Evolutionary conservation across 768 basidiomycete genomes (phyloP), one percentile per base, ranked within the genome.

Genomic region (Suillus weaverae): DNA sequence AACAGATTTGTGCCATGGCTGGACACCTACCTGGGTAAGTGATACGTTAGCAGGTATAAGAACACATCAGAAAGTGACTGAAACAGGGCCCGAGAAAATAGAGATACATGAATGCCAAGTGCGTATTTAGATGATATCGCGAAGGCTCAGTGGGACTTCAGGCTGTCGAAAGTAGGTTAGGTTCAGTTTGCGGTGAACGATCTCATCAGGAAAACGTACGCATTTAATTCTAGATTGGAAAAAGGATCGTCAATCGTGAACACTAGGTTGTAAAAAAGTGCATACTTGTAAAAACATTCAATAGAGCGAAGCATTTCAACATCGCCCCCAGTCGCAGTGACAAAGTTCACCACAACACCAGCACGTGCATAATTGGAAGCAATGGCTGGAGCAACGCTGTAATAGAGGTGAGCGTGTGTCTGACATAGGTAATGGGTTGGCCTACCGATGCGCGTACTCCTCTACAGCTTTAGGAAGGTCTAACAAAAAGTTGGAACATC

Each of bases 291-390:
- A 81, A 95, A 97, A 84, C 95, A 97, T 82, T 99, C 97, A 83
- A 98, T 98, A 70, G 92, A 93, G 73, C 97, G 87, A 67, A 99
- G 81, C 95, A 98, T 97, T 81, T 99, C 97, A 62, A 98, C 96
- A 76, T 99, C 97, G 48, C 95, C 96, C 36, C 96, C 95, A 16
- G 95, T 95, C 62, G 96, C 97, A 63, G 96, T 97, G 67, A 99
- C 96, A 71, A 99, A 95, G 77, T 97, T 99, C 73, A 99, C 85
- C 66, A 97, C 85, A 61, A 98, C 92, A 35, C 97, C 97, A 62
- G 94, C 91, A 61, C 94, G 89, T 46, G 89, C 85, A 74, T 94
- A 91, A 76, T 82, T 79, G 56, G 92, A 86, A n/a, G 93, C 89
- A 70, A 94, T 89, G 61, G 95, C 94, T 62, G 93, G 89, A 22